A percentile compares a stretch with the other conserved stretches of the same genome.
These are phyloP conservation scores for Nyssa sinensis DNA, from an alignment of 148 eudicot genomes.

Conservation along the genomic window DNA sequence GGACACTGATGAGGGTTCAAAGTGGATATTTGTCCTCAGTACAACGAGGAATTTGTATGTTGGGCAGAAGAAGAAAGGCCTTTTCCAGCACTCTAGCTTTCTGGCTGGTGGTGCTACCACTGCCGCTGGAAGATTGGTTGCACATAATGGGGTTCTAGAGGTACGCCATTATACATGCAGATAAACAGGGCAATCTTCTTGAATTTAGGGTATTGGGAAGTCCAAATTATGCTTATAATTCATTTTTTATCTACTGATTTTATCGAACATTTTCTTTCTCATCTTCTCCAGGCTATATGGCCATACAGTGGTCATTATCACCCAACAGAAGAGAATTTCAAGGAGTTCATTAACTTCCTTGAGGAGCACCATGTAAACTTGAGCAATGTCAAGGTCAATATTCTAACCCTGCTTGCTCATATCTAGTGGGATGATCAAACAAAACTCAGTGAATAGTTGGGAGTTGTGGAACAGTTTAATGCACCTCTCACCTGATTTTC, in stretches of 20 bases:
- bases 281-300: conserved; percentile 32
- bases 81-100: conserved; percentile 42
- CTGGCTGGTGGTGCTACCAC: conserved; percentile 31
- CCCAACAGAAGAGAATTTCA: conserved; percentile 39
- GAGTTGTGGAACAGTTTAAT: no score
- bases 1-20: conserved; percentile 24
- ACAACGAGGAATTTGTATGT: conserved; percentile 29
- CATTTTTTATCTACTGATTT: no score
- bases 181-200: no score
- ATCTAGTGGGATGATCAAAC: no score
- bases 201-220: no score
- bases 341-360: conserved; percentile 29
- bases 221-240: no score
- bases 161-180: not conserved
- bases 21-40: conserved; percentile 41
- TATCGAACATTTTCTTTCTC: not conserved
- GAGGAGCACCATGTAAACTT: conserved; percentile 29
- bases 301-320: conserved; percentile 39
- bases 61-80: conserved; percentile 34
- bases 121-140: conserved; percentile 35
- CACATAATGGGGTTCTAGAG: conserved; percentile 30
- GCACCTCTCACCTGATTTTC: no score
- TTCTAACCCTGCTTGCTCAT: no score
- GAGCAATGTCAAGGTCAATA: conserved; percentile 29
- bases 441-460: no score